Evolutionary conservation across 441 rosid species (phyloP), one percentile per base, ranked within the genome.

Genomic region (Capsella rubella): DNA sequence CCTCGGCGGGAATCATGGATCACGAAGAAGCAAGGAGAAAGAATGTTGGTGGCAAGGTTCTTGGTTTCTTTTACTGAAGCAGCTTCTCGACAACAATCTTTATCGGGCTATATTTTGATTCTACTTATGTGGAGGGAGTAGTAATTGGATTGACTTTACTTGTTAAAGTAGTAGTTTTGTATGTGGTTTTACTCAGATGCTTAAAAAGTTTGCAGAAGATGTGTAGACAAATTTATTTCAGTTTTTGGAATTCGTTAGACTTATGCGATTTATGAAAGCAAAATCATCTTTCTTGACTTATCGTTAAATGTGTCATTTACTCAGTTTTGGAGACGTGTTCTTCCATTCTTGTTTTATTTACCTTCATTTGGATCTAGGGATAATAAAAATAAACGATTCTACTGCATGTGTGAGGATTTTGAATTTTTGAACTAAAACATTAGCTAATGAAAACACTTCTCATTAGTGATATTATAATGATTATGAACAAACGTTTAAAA

Each of bases 1-100:
- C 90, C 14, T 87, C 90, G 4, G 90, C 90, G 2, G 88, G 90
- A 32, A 87, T 87, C 75, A 87, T 87, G 90, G 90, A 87, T 72
- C 90, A 87, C 6, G 90, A 87, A 76, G 90, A 87, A 78, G 88
- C 88, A 0, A 83, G 90, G 55, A 81, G 90, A 68, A 87, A 87
- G 86, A 87, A 87, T 54, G 90, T 84, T 3, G 90, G 90, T 58
- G 90, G 90, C 69, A 87, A 87, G 47, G 87, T 87, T 28, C 87
- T 86, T 54, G 90, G 88, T 10, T 86, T 86, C 82, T 78, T 83
- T 56, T 82, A 81, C 78, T 88, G 71, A 72, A 27, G 51, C 27
- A 62, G 63, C 28, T 46, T 55, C 13, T 9, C 9, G 12, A 47
- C 35, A 25, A 51, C 25, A 1, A 21, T 31, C n/a, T 29, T 43